Percentiles rank a stretch among this genome's conserved stretches.
Conservation (phyloP, 2,329 filamentous ascomycete genomes). For the Seiridium cupressi region DNA sequence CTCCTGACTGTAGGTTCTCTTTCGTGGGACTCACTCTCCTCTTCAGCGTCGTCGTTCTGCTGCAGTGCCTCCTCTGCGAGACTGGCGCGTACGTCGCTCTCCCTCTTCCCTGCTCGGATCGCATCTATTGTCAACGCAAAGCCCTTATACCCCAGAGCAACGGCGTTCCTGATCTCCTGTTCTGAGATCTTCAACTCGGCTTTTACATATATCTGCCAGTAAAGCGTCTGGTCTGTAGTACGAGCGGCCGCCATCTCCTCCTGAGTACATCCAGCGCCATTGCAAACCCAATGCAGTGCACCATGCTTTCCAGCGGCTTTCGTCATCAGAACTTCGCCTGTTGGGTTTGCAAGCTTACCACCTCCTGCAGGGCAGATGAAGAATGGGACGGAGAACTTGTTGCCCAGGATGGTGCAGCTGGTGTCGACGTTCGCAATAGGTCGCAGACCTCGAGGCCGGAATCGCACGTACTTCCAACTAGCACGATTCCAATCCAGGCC, state of each 20-base stretch:
- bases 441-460: not conserved
- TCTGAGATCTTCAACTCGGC: not conserved
- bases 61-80: not conserved
- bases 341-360: not conserved
- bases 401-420: not conserved
- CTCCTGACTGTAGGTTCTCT: slow-evolving; percentile 1
- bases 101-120: not conserved
- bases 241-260: not conserved
- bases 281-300: not conserved
- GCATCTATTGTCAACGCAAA: slow-evolving; percentile 1
- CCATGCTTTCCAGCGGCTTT: not conserved
- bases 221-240: not conserved
- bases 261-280: not conserved
- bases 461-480: not conserved
- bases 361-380: not conserved
- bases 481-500: not conserved
- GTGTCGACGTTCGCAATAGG: not conserved
- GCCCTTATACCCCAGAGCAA: not conserved
- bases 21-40: not conserved
- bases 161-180: not conserved
- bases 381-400: not conserved
- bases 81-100: not conserved
- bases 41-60: not conserved
- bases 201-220: not conserved
- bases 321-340: not conserved